Conservation (phyloP, 129 eudicot genomes). For the Flaveria bidentis region DNA sequence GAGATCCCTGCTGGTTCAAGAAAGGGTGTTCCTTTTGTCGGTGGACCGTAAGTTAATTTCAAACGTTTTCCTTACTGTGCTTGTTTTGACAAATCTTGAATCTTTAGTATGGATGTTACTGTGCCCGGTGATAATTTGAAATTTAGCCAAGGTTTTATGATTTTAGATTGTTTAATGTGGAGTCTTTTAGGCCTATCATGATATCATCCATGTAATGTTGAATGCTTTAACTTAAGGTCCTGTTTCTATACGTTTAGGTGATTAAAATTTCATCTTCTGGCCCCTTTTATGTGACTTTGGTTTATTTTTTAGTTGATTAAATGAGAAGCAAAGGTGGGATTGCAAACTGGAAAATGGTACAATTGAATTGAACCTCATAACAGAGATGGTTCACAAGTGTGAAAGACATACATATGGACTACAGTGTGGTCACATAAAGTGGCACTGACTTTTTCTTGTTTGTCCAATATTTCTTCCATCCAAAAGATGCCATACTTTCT, state of each 20-base stretch:
- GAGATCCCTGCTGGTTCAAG: conserved; percentile 42
- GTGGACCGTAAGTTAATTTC: conserved; percentile 37
- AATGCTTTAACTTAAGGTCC: neutral
- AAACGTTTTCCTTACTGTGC: neutral
- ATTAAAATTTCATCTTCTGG: neutral
- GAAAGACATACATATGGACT: conserved; percentile 15
- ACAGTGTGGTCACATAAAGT: conserved; percentile 26
- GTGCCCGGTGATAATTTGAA: neutral
- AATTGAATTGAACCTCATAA: conserved; percentile 6
- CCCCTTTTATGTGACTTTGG: neutral
- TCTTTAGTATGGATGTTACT: neutral
- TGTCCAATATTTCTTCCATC: conserved; percentile 16
- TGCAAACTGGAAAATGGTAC: conserved; percentile 18
- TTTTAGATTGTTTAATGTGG: neutral
- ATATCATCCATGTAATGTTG: neutral
- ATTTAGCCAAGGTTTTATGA: neutral
- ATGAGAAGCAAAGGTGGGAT: conserved; percentile 13
- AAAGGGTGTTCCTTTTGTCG: conserved; percentile 43
- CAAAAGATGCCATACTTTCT: neutral
- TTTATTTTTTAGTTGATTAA: conserved; percentile 8
- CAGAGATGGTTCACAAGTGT: conserved; percentile 26
- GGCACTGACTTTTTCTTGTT: conserved; percentile 20
- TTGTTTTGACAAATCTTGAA: conserved; percentile 1
- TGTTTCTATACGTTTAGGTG: neutral
- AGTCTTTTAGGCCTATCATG: neutral